These are phyloP conservation scores for Inga oerstediana DNA, from an alignment of 306 rosid species.

Conservation along the genomic window DNA sequence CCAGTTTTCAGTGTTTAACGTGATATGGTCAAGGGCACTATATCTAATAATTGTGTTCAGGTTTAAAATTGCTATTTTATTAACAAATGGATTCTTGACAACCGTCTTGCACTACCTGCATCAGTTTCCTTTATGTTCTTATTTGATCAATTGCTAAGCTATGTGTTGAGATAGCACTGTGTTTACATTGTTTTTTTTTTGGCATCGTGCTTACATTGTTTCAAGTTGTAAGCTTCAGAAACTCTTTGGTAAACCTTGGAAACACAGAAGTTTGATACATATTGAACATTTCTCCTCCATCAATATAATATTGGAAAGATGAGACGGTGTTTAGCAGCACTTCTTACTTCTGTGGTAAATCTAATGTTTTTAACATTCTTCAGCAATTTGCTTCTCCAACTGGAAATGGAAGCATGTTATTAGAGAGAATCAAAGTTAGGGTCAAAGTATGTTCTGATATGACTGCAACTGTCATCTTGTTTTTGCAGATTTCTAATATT, in stretches of 20 bases:
- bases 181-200: too few relatives aligned
- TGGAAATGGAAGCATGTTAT: not conserved
- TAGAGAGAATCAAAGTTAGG: slow-evolving; percentile 46
- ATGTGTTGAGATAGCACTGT: not conserved
- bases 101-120: not conserved
- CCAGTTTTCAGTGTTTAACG: too few relatives aligned
- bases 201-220: too few relatives aligned
- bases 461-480: not conserved
- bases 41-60: not conserved
- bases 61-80: too few relatives aligned
- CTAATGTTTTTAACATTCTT: too few relatives aligned
- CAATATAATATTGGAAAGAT: not conserved
- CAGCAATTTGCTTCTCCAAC: too few relatives aligned
- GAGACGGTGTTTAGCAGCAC: too few relatives aligned
- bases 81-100: not conserved
- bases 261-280: too few relatives aligned
- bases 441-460: slow-evolving; percentile 52
- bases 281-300: slow-evolving; percentile 2
- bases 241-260: too few relatives aligned
- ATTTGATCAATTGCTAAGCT: not conserved
- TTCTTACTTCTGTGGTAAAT: too few relatives aligned
- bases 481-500: not conserved
- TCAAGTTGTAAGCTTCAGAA: too few relatives aligned
- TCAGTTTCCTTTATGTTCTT: not conserved
- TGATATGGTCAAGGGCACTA: not conserved